Evolutionary conservation across 345 rosid genomes (phyloP).

Genomic region (Camelina laxa): DNA sequence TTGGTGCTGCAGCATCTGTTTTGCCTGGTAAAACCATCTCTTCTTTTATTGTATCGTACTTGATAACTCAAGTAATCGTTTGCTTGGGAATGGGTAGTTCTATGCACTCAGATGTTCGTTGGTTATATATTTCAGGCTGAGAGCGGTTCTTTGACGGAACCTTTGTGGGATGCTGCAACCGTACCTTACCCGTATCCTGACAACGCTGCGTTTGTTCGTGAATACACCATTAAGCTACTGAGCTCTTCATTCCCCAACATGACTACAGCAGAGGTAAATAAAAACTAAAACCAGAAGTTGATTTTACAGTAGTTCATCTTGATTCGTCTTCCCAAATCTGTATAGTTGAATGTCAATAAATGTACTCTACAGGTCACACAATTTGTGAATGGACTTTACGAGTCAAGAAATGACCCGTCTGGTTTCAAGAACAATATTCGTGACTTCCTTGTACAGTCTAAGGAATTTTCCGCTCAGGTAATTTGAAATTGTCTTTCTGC

Average conservation of each 20-base stretch:
- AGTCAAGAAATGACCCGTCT: slow-evolving; percentile 81
- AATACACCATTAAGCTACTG: slow-evolving; percentile 88
- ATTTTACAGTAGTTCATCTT: neutral
- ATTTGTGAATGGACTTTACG: slow-evolving; percentile 83
- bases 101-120: neutral
- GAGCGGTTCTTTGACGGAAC: slow-evolving; percentile 80
- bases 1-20: slow-evolving; percentile 83
- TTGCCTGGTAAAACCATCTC: slow-evolving; percentile 66
- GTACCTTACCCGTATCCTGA: slow-evolving; percentile 77
- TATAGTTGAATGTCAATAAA: slow-evolving; percentile 15
- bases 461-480: slow-evolving; percentile 88
- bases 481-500: neutral
- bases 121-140: slow-evolving; percentile 61
- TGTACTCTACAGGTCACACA: slow-evolving; percentile 67
- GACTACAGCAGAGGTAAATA: slow-evolving; percentile 79
- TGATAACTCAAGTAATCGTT: slow-evolving; percentile 4
- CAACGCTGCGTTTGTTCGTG: slow-evolving; percentile 82
- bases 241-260: slow-evolving; percentile 95
- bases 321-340: slow-evolving; percentile 10
- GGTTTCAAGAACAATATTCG: slow-evolving; percentile 85
- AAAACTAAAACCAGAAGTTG: neutral
- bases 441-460: slow-evolving; percentile 91
- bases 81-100: neutral
- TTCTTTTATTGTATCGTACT: neutral
- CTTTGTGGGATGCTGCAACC: slow-evolving; percentile 87